phyloP scores from a whole-genome alignment of 1,284 basidiomycete species.

The Ustilago curta region DNA sequence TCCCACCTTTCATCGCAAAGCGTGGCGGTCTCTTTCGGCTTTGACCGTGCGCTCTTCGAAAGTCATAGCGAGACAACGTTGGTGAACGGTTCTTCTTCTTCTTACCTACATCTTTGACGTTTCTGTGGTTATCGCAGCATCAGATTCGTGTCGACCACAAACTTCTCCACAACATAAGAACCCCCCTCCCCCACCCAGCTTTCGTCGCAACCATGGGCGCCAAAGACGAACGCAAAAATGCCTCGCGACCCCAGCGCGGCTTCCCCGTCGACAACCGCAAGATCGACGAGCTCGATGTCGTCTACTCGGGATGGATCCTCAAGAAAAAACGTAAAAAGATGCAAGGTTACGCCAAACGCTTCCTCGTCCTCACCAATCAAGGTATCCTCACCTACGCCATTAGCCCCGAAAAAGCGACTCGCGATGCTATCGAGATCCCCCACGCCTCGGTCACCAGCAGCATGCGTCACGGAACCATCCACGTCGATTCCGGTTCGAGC shows the following conservation, averaged over 20 bases:
- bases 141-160: neutral
- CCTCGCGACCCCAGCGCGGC: conserved; percentile 27
- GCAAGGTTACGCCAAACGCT: conserved; percentile 69
- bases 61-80: no score
- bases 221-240: conserved; percentile 22
- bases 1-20: neutral
- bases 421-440: conserved; percentile 67
- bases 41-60: no score
- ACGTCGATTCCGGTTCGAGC: conserved; percentile 65
- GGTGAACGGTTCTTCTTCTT: no score
- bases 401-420: conserved; percentile 57
- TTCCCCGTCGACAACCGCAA: conserved; percentile 35
- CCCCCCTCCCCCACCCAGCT: no score
- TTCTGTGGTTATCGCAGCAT: no score
- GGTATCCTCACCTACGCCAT: conserved; percentile 65
- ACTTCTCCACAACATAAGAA: no score
- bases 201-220: conserved; percentile 27
- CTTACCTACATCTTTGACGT: neutral
- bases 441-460: conserved; percentile 66
- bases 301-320: conserved; percentile 67
- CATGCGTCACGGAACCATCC: conserved; percentile 66
- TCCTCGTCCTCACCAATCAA: conserved; percentile 62
- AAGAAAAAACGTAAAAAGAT: conserved; percentile 70
- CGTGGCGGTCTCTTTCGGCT: neutral
- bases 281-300: conserved; percentile 54